phyloP scores from a whole-genome alignment of 129 eudicot species.

The Tagetes erecta region DNA sequence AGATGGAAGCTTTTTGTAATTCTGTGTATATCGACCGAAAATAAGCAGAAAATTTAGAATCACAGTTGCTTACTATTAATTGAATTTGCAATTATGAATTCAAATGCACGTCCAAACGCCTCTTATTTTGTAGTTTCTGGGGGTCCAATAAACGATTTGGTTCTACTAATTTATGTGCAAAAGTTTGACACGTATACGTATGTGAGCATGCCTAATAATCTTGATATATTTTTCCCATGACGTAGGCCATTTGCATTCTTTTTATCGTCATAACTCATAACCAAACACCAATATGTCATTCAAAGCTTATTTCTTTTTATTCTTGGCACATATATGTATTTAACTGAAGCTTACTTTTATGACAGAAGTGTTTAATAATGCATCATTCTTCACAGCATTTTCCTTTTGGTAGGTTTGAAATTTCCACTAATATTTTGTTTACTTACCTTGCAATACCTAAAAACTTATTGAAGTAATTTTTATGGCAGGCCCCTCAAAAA shows the following conservation, averaged over 20 bases:
- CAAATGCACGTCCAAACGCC: not conserved
- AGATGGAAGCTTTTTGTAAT: not conserved
- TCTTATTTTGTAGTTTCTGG: not conserved
- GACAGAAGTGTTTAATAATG: slow-evolving; percentile 38
- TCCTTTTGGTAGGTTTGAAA: slow-evolving; percentile 40
- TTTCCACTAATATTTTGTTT: not conserved
- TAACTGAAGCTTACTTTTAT: slow-evolving; percentile 9
- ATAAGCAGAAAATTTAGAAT: not conserved
- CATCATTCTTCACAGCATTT: slow-evolving; percentile 35
- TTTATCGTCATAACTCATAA: not conserved
- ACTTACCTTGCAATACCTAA: slow-evolving; percentile 17
- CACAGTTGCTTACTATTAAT: not conserved
- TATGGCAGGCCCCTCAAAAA: slow-evolving; percentile 42
- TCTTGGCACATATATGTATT: slow-evolving; percentile 2
- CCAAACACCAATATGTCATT: not conserved
- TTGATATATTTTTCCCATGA: not conserved
- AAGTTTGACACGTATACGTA: not conserved
- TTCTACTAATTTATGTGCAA: not conserved
- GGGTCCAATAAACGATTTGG: not conserved
- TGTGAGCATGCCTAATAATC: not conserved
- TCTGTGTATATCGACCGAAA: not conserved
- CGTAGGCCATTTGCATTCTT: not conserved
- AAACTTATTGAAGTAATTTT: not conserved
- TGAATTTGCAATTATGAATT: not conserved
- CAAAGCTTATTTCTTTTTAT: not conserved